These are phyloP conservation scores for Amaranthus cruentus DNA, from an alignment of 148 eudicot genomes.

Conservation along the genomic window DNA sequence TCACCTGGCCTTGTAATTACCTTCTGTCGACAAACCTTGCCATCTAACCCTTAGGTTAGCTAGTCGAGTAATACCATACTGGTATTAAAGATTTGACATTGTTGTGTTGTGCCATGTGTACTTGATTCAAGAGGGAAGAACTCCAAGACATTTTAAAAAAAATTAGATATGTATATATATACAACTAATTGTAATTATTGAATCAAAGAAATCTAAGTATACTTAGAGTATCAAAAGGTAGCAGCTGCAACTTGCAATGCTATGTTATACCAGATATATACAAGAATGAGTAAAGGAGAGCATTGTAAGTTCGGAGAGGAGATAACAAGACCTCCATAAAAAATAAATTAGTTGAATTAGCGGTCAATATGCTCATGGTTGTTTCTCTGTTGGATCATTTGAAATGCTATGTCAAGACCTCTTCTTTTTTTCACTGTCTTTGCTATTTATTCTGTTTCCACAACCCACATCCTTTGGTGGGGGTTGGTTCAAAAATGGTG, in stretches of 20 bases:
- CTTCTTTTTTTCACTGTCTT: constrained; percentile 14
- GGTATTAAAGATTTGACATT: too few species aligned
- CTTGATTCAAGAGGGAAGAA: not conserved
- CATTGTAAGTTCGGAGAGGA: constrained; percentile 13
- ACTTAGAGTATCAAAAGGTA: constrained; percentile 11
- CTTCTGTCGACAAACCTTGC: too few species aligned
- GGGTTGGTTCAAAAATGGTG: constrained; percentile 23
- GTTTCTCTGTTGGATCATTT: constrained; percentile 11
- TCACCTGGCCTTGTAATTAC: too few species aligned
- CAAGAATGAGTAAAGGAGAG: constrained; percentile 24
- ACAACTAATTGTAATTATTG: not conserved
- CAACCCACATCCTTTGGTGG: constrained; percentile 67
- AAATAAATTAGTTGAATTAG: constrained; percentile 30
- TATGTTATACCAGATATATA: constrained; percentile 35
- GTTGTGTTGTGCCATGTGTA: too few species aligned
- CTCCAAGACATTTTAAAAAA: not conserved
- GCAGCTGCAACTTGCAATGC: constrained; percentile 26
- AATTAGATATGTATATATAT: not conserved
- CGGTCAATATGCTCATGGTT: constrained; percentile 16
- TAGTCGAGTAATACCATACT: too few species aligned
- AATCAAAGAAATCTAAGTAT: not conserved
- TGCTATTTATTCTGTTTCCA: constrained; percentile 27
- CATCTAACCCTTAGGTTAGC: too few species aligned
- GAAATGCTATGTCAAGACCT: constrained; percentile 19
- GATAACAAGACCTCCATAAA: constrained; percentile 24